These are phyloP conservation scores for Phytophthora syringae DNA, from an alignment of 352 stramenopile genomes.

Conservation along the genomic window DNA sequence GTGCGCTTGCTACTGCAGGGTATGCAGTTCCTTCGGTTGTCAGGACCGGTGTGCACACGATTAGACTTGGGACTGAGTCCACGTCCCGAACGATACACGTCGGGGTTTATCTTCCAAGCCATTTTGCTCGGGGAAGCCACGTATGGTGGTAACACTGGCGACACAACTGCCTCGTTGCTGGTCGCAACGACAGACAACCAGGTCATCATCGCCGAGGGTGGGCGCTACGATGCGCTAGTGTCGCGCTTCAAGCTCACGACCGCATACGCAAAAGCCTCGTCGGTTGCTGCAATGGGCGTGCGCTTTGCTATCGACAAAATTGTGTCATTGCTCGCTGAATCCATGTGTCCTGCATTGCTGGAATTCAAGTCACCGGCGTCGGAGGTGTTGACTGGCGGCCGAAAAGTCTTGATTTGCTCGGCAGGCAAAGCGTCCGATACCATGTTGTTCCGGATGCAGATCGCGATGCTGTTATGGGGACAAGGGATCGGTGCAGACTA, in stretches of 20 bases:
- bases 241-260: slow-evolving; percentile 85
- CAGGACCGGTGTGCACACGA: slow-evolving; percentile 62
- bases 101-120: slow-evolving; percentile 86
- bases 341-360: slow-evolving; percentile 34
- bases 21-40: slow-evolving; percentile 72
- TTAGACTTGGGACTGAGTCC: slow-evolving; percentile 82
- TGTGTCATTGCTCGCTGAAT: slow-evolving; percentile 67
- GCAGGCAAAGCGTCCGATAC: slow-evolving; percentile 75
- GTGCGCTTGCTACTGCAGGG: slow-evolving; percentile 72
- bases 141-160: slow-evolving; percentile 17
- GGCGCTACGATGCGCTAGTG: slow-evolving; percentile 83
- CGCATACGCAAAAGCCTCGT: slow-evolving; percentile 72
- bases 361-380: slow-evolving; percentile 44
- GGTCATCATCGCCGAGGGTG: slow-evolving; percentile 80
- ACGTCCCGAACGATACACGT: slow-evolving; percentile 77
- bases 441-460: slow-evolving; percentile 79
- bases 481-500: slow-evolving; percentile 81
- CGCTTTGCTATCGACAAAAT: slow-evolving; percentile 90
- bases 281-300: slow-evolving; percentile 82
- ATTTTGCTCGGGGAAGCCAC: slow-evolving; percentile 54
- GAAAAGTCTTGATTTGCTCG: slow-evolving; percentile 80
- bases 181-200: slow-evolving; percentile 53
- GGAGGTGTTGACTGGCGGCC: slow-evolving; percentile 47
- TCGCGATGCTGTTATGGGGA: slow-evolving; percentile 78
- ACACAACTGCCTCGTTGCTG: slow-evolving; percentile 32